A percentile compares a stretch with the other conserved stretches of the same genome.
phyloP scores from a whole-genome alignment of 192 early-diverging fungal species.

The Entomortierella chlamydospora region DNA sequence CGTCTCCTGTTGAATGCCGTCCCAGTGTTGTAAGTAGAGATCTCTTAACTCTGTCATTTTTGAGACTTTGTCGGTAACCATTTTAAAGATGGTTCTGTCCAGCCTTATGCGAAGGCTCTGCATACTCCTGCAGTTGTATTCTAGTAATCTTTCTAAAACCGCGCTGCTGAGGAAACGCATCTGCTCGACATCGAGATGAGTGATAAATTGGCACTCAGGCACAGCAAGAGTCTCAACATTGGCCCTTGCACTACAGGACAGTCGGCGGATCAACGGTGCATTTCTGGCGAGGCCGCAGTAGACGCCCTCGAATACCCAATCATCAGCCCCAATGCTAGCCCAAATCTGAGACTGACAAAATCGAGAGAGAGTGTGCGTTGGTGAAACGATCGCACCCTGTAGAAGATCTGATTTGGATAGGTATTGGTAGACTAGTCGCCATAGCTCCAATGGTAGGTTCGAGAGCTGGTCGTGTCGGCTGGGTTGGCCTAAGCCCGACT shows the following conservation, averaged over 20 bases:
- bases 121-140: constrained; percentile 10
- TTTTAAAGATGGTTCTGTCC: constrained; percentile 25
- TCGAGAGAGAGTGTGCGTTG: constrained; percentile 13
- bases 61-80: background rate
- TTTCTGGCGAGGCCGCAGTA: constrained; percentile 23
- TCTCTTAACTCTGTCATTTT: constrained; percentile 31
- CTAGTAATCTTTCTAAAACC: constrained; percentile 19
- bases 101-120: constrained; percentile 16
- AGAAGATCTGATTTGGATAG: constrained; percentile 17
- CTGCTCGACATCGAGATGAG: constrained; percentile 32
- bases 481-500: background rate
- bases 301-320: constrained; percentile 30
- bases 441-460: constrained; percentile 27
- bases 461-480: background rate
- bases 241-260: constrained; percentile 14
- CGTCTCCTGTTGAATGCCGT: constrained; percentile 19
- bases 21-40: constrained; percentile 45
- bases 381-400: constrained; percentile 31
- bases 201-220: constrained; percentile 12
- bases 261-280: constrained; percentile 4
- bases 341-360: constrained; percentile 44
- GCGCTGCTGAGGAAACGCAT: constrained; percentile 27
- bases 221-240: constrained; percentile 11
- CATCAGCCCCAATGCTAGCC: constrained; percentile 19
- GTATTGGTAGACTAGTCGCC: constrained; percentile 24